phyloP scores from a whole-genome alignment of 2,329 filamentous ascomycete genomes.

The Fusarium citri region DNA sequence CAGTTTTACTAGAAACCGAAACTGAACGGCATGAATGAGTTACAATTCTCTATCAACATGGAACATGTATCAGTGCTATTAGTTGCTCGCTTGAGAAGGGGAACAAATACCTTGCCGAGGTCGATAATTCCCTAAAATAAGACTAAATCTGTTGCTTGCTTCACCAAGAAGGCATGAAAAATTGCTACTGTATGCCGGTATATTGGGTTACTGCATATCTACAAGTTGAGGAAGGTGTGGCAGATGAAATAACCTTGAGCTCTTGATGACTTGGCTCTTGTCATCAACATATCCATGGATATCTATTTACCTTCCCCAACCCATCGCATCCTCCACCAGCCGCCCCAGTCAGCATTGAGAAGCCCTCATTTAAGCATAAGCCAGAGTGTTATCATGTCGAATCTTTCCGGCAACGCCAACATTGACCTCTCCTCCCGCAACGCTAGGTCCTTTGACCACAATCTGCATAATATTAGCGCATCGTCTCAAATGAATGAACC shows the following conservation, averaged over 20 bases:
- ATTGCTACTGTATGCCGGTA: not conserved
- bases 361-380: conserved; percentile 57
- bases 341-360: not conserved
- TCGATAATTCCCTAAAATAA: not conserved
- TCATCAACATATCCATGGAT: not conserved
- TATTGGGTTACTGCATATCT: not conserved
- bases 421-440: conserved; percentile 73
- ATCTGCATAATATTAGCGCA: conserved; percentile 61
- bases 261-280: not conserved
- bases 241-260: not conserved
- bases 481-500: not conserved
- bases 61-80: not conserved
- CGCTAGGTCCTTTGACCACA: conserved; percentile 77
- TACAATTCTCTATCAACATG: not conserved
- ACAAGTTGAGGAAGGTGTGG: not conserved
- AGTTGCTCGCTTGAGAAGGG: not conserved
- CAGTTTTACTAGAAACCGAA: not conserved
- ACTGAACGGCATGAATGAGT: not conserved
- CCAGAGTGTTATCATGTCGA: conserved; percentile 78
- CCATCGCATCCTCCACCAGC: not conserved
- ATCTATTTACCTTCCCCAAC: not conserved
- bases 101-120: not conserved
- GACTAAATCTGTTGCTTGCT: not conserved
- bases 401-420: conserved; percentile 74
- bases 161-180: not conserved